These are phyloP conservation scores for Coleophoma eucalyptorum DNA, from an alignment of 2,329 filamentous ascomycete species.

Conservation along the genomic window DNA sequence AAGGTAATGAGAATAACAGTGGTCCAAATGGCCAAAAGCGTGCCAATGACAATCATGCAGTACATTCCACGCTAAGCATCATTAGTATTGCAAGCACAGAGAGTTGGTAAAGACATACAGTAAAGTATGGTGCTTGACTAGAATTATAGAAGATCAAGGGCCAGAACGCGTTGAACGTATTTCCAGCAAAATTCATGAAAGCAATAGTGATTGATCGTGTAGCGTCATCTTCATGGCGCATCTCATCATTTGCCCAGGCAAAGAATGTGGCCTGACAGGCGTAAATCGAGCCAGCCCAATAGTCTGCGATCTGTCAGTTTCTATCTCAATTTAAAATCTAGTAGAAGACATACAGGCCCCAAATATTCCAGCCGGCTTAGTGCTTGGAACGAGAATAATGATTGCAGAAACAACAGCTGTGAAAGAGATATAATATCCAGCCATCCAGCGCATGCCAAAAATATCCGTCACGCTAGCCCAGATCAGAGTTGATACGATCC, in stretches of 20 bases:
- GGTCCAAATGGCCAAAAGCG: constrained; percentile 58
- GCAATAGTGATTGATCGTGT: constrained; percentile 64
- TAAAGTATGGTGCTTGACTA: constrained; percentile 51
- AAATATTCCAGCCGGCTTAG: constrained; percentile 47
- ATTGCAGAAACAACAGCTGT: constrained; percentile 59
- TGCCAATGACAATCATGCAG: constrained; percentile 64
- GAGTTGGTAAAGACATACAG: constrained; percentile 9
- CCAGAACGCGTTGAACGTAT: constrained; percentile 72
- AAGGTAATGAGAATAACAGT: constrained; percentile 31
- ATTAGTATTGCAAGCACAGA: constrained; percentile 19
- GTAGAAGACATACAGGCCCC: constrained; percentile 42
- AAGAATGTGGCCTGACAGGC: constrained; percentile 73
- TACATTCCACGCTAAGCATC: constrained; percentile 56
- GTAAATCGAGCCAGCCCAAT: constrained; percentile 67
- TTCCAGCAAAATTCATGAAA: constrained; percentile 67
- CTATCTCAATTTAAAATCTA: no score
- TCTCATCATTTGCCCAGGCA: constrained; percentile 67
- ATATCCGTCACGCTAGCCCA: constrained; percentile 68
- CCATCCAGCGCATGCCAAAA: constrained; percentile 58
- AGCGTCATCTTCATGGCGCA: constrained; percentile 59
- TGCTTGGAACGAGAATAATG: constrained; percentile 49
- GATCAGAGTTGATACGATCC: constrained; percentile 53
- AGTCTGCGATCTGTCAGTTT: constrained; percentile 32
- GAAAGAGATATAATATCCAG: constrained; percentile 62
- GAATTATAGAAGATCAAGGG: constrained; percentile 67